These are phyloP conservation scores for Phyllosticta capitalensis DNA, from an alignment of 2,329 filamentous ascomycete genomes.

Conservation along the genomic window DNA sequence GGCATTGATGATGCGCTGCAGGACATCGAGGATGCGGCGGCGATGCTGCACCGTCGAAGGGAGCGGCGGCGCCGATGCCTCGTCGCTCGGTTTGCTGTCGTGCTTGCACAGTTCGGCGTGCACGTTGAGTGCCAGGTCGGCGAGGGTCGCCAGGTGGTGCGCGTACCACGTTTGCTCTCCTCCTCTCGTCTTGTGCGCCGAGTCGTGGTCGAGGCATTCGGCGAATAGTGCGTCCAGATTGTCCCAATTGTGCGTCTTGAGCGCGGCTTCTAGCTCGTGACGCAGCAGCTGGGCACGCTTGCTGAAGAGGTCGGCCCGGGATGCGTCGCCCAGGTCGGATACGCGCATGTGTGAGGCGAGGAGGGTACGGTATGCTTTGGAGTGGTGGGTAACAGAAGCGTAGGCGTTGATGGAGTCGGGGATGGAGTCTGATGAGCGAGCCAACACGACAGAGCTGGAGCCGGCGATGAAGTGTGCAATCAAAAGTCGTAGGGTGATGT, in stretches of 20 bases:
- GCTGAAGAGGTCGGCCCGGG: conserved; percentile 43
- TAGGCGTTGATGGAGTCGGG: conserved; percentile 49
- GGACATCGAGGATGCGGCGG: conserved; percentile 13
- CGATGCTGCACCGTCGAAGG: neutral
- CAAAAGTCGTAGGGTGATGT: conserved; percentile 50
- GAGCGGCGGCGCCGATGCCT: neutral
- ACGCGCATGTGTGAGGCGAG: conserved; percentile 32
- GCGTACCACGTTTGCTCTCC: conserved; percentile 11
- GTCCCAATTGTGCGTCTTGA: conserved; percentile 59
- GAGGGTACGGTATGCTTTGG: conserved; percentile 46
- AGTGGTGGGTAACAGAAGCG: conserved; percentile 49
- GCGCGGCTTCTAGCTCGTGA: conserved; percentile 70
- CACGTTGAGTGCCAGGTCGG: conserved; percentile 37
- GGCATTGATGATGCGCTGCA: conserved; percentile 61
- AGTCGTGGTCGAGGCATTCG: conserved; percentile 14
- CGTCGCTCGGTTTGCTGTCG: neutral
- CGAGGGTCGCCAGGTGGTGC: conserved; percentile 37
- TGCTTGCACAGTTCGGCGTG: conserved; percentile 17
- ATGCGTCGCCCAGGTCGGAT: conserved; percentile 31
- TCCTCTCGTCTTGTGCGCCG: neutral
- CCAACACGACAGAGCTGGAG: conserved; percentile 38
- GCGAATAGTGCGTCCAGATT: conserved; percentile 52
- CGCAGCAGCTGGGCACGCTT: conserved; percentile 61
- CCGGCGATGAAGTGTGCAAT: conserved; percentile 61
- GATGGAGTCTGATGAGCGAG: conserved; percentile 34